Evolutionary conservation across 2,329 filamentous ascomycete genomes (phyloP), one percentile per base, ranked within the genome.

Genomic region (Fusarium secorum): DNA sequence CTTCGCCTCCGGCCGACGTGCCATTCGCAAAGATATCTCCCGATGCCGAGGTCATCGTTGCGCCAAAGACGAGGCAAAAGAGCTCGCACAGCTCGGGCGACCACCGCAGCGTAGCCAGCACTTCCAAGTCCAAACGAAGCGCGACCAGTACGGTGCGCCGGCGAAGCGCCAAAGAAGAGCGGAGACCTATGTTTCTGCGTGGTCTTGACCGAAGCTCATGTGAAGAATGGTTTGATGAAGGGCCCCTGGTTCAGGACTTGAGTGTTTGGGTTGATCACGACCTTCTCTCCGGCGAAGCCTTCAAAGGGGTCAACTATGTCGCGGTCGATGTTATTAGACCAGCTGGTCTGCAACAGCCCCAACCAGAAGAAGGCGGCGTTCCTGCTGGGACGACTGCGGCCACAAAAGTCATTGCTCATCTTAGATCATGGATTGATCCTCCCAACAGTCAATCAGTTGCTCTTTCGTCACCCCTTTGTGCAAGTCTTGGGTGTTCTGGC

Each of bases 11-110:
- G 4, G 84, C 88, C 5, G 88, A 90, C 52, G 87, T 89, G 4
- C 87, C 93, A 0, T 99, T 99, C 78, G 94, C 93, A 30, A 98
- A 98, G 81, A 93, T 99, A 54, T 92, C 93, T 0, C 93, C 95
- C 1, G 94, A 98, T 78, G 95, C 95, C 26, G 96, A 99, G 81
- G 95, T 99, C 53, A 97, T 98, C 71, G 96, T 99, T 66, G 96
- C 96, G 7, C 96, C 96, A 2, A 99, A 99, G 83, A 92, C 91
- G 30, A 89, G 95, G 60, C 86, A 92, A 44, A 94, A 93, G 79
- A 83, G 86, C 36, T 84, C 89, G 7, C 88, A 90, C 60, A 86
- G 83, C 64, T 88, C 85, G n/a, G 88, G 90, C 39, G 94, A 97
- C 73, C 94, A 88, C 77, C 87, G 91, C 64, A 98, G 95, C 78